Base-by-base conservation (phyloP, 352 stramenopile genomes). In the Nothophytophthora sp. region DNA sequence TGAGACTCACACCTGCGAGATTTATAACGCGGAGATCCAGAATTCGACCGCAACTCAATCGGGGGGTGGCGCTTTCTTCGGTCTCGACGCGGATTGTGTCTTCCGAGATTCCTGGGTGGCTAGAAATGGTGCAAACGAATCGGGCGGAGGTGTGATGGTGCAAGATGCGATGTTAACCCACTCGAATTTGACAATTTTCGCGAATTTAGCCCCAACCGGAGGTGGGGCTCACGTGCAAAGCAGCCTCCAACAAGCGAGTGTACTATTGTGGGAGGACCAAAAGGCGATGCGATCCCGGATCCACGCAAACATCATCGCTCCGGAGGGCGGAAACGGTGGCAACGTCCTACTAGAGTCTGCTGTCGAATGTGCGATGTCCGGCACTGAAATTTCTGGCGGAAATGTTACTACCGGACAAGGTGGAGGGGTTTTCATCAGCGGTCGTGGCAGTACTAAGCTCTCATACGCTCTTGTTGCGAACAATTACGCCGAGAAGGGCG, bases 51-150 rank as follows among this genome's bases (percentile, higher is more conserved):
- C 62, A 5, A 41, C 33, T 1, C 53, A 32, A 9, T 50, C 46
- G 12, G 71, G 71, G 16, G 71, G 61, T 5, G 71, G 71, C 3
- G 22, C 51, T 5, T 81, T 56, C 15, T 57, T 79, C 13, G 65
- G 51, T 1, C 25, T 34, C 1, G 34, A 43, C 13, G 13, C 61
- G 4, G 57, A 43, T 42, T 79, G 68, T 30, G 28, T 50, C 9
- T 23, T 79, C 19, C 49, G 33, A n/a, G 46, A 74, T 43, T 50
- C 49, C 2, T 12, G 38, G 13, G 27, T 73, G 0, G 42, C 50
- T 10, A 36, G 48, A 0, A 81, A 76, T 22, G 34, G 43, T 9
- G 71, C 67, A 11, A 22, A 5, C 2, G 15, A 42, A 24, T 63
- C 71, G 1, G 71, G 71, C 1, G 71, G 71, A 20, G 71, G 64